Conservation (phyloP, 208 protist species). For the Trichomonas tenax region DNA sequence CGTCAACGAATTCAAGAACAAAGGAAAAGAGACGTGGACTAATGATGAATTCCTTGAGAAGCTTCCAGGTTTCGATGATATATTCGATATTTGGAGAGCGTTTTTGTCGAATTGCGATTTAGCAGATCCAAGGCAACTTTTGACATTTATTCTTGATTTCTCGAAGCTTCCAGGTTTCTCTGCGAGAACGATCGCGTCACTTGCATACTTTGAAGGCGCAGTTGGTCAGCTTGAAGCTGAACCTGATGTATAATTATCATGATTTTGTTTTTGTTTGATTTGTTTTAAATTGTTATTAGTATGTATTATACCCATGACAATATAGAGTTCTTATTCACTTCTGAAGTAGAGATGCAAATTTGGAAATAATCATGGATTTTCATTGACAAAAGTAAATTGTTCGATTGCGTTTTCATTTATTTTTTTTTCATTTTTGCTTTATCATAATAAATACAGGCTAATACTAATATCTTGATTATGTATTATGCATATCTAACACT, state of each 20-base stretch:
- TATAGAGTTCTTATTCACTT: too few relatives aligned
- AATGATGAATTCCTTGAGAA: background rate
- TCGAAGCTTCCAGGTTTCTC: background rate
- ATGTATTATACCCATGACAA: too few relatives aligned
- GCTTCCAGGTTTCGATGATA: background rate
- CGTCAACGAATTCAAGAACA: background rate
- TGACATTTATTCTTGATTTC: background rate
- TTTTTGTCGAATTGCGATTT: background rate
- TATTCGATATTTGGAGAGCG: background rate
- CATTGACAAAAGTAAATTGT: too few relatives aligned
- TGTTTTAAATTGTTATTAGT: too few relatives aligned
- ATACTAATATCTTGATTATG: too few relatives aligned
- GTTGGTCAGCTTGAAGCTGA: background rate
- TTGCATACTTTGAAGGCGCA: background rate
- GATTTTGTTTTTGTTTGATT: too few relatives aligned
- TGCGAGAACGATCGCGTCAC: background rate
- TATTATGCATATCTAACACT: too few relatives aligned
- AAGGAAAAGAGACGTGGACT: background rate
- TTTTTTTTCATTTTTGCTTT: too few relatives aligned
- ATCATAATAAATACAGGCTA: too few relatives aligned
- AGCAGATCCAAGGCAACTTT: background rate
- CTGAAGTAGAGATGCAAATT: too few relatives aligned
- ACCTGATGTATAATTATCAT: background rate
- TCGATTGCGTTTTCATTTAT: too few relatives aligned
- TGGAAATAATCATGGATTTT: too few relatives aligned